Percentiles rank a stretch among this genome's conserved stretches.
phyloP scores from a whole-genome alignment of 148 eudicot genomes.

The Camellia lanceoleosa region DNA sequence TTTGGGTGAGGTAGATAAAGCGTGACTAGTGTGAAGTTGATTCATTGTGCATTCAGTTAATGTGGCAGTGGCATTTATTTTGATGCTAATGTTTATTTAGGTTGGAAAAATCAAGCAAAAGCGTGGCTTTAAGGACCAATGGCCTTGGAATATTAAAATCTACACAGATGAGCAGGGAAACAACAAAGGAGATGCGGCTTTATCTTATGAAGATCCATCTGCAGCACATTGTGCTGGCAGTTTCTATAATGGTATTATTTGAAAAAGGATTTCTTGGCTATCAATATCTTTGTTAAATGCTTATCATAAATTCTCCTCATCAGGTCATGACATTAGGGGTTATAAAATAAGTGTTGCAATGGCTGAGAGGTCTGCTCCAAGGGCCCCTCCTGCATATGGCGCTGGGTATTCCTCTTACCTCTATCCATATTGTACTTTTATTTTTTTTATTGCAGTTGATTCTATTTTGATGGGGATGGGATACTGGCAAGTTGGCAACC shows the following conservation, averaged over 20 bases:
- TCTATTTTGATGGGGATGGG: not conserved
- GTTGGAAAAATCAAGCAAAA: slow-evolving; percentile 94
- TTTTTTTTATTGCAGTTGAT: not conserved
- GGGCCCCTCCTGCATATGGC: slow-evolving; percentile 53
- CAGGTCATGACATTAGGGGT: slow-evolving; percentile 80
- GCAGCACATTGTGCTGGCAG: slow-evolving; percentile 94
- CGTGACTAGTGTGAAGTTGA: not conserved
- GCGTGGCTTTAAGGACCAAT: slow-evolving; percentile 93
- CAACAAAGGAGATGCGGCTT: slow-evolving; percentile 85
- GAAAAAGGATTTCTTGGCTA: not conserved
- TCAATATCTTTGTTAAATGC: not conserved
- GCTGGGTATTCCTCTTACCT: slow-evolving; percentile 42
- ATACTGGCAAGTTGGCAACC: not conserved
- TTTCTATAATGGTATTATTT: slow-evolving; percentile 60
- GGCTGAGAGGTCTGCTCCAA: slow-evolving; percentile 94
- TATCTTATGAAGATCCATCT: slow-evolving; percentile 90
- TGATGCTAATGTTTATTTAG: slow-evolving; percentile 25
- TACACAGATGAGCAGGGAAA: slow-evolving; percentile 93
- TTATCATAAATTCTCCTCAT: slow-evolving; percentile 13
- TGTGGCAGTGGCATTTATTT: not conserved
- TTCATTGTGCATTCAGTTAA: not conserved
- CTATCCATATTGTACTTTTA: not conserved
- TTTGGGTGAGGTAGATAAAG: not conserved
- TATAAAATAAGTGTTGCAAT: slow-evolving; percentile 74
- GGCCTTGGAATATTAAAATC: slow-evolving; percentile 92